phyloP scores from a whole-genome alignment of 2,329 filamentous ascomycete species.

The Epichloe baconii region DNA sequence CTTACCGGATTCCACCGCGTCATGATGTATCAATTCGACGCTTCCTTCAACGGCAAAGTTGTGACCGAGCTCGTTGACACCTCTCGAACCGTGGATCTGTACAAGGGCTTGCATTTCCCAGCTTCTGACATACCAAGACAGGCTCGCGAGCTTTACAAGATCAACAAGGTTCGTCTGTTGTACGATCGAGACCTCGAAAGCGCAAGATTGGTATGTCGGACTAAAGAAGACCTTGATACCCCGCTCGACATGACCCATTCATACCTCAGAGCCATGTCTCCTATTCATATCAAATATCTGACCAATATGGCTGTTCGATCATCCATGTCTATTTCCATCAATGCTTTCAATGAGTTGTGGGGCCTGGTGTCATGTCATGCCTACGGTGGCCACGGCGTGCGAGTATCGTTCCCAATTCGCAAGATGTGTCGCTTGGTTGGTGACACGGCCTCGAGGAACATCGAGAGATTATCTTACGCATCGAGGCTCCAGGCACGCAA shows the following conservation, averaged over 20 bases:
- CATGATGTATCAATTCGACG: constrained; percentile 87
- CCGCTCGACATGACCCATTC: constrained; percentile 76
- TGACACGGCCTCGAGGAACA: constrained; percentile 75
- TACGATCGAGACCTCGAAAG: constrained; percentile 76
- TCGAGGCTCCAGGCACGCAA: constrained; percentile 76
- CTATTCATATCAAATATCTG: constrained; percentile 79
- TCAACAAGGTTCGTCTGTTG: constrained; percentile 78
- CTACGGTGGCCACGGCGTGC: constrained; percentile 66
- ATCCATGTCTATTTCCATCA: constrained; percentile 90
- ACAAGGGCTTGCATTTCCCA: constrained; percentile 79
- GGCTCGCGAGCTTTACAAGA: constrained; percentile 75
- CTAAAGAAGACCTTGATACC: constrained; percentile 55
- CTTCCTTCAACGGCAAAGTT: constrained; percentile 69
- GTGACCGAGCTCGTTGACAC: constrained; percentile 81
- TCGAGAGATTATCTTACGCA: constrained; percentile 76
- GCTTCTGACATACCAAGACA: constrained; percentile 79
- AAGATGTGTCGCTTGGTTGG: constrained; percentile 87
- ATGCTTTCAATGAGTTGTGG: constrained; percentile 76
- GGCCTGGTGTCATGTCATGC: constrained; percentile 77
- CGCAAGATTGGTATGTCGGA: constrained; percentile 68
- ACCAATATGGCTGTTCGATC: constrained; percentile 83
- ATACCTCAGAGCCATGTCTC: constrained; percentile 80
- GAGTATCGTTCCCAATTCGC: constrained; percentile 81
- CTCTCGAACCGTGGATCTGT: constrained; percentile 65
- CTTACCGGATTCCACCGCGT: constrained; percentile 83